These are phyloP conservation scores for Chrysoporthe puriensis DNA, from an alignment of 2,329 filamentous ascomycete species.

Conservation along the genomic window DNA sequence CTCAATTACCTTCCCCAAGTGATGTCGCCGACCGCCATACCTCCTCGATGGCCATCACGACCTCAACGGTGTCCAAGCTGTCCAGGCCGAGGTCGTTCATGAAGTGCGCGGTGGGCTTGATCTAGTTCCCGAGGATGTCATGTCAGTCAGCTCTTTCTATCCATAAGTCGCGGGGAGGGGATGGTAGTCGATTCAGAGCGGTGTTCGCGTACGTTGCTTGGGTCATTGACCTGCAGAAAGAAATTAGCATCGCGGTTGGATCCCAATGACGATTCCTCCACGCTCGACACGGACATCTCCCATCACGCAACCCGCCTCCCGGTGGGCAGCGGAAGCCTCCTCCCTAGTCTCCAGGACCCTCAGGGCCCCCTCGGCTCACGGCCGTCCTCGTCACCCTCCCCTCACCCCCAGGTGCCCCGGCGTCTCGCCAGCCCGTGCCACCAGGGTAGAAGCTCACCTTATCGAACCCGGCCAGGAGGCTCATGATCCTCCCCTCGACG, in stretches of 20 bases:
- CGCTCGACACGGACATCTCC: not conserved
- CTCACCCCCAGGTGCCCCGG: no score
- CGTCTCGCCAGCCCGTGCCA: not conserved
- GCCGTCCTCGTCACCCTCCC: not conserved
- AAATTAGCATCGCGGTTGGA: slow-evolving; percentile 31
- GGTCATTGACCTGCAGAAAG: slow-evolving; percentile 66
- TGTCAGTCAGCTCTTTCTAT: slow-evolving; percentile 4
- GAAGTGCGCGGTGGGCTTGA: slow-evolving; percentile 85
- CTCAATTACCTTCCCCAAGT: not conserved
- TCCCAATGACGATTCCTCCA: not conserved
- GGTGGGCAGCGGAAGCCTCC: not conserved
- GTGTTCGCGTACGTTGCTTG: slow-evolving; percentile 57
- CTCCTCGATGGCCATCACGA: slow-evolving; percentile 99
- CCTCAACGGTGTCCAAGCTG: slow-evolving; percentile 97
- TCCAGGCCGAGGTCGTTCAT: slow-evolving; percentile 96
- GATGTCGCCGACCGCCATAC: slow-evolving; percentile 48
- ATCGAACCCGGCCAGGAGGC: slow-evolving; percentile 93
- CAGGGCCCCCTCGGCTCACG: not conserved
- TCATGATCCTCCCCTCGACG: slow-evolving; percentile 88
- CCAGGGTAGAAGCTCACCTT: slow-evolving; percentile 65
- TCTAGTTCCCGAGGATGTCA: slow-evolving; percentile 53
- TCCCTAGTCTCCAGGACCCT: not conserved
- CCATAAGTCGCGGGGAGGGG: not conserved
- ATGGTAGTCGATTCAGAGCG: not conserved
- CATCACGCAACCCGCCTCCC: not conserved